Evolutionary conservation across 2,329 filamentous ascomycete species (phyloP), one percentile per base, ranked within the genome.

Genomic region (Clarireedia homoeocarpa): DNA sequence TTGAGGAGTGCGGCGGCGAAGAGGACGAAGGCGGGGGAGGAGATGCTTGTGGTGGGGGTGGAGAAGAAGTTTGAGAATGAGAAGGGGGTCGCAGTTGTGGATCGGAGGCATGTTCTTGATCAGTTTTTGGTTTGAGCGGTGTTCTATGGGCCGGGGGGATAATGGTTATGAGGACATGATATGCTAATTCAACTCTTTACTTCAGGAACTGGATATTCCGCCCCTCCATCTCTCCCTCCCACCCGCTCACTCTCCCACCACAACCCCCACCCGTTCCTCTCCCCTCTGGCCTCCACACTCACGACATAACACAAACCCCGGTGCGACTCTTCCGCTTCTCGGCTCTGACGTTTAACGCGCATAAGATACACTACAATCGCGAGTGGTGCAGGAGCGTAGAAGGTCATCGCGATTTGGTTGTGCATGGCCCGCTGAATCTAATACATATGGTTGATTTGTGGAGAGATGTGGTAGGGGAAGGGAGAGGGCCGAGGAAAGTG

Each of bases 291-390:
- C 57, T 40, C 15, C 42, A 65, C 42, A 58, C 48, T 0, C 72
- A 1, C 77, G 64, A 65, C 38, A 64, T 65, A 45, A 57, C 63
- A 66, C 51, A 71, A 63, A 42, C 65, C 20, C 61, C 63, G 34
- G 58, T 64, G 58, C 27, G 63, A 39, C 46, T 95, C 1, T 95
- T 94, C 71, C 82, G 88, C 17, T 95, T 91, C 74, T 91, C 86
- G 0, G 89, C 89, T 0, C 73, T 95, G 42, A 95, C 89, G 0
- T 91, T 91, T 74, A 95, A 95, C 67, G 88, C 83, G 0, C 91
- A 95, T 70, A 84, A 83, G 62, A 95, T 95, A 54, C 91, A 95
- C 70, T 85, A 92, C 63, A 88, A 91, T 86, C 94, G 57, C 51
- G 38, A 63, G 48, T 54, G 65, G 59, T 54, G 69, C 66, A 45